A percentile compares a stretch with the other conserved stretches of the same genome.
These are phyloP conservation scores for Diaporthe amygdali DNA, from an alignment of 2,329 filamentous ascomycete species.

Conservation along the genomic window DNA sequence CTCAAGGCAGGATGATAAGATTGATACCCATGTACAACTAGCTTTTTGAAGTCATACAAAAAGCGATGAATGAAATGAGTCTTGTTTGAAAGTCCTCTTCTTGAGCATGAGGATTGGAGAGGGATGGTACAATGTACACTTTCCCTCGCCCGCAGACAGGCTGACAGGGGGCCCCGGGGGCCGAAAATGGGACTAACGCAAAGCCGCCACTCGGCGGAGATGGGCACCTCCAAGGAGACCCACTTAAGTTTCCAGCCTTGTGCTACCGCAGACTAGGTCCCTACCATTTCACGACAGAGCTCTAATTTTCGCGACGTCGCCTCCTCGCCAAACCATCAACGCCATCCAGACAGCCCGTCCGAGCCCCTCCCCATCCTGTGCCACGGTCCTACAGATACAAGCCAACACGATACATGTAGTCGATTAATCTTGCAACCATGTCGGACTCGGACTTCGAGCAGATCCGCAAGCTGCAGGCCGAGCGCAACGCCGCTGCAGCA, in stretches of 20 bases:
- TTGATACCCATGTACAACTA: not conserved
- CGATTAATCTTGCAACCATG: constrained; percentile 51
- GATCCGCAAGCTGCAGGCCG: constrained; percentile 86
- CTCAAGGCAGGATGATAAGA: not conserved
- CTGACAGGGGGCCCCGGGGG: not conserved
- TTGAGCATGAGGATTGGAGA: not conserved
- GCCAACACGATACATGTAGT: constrained; percentile 25
- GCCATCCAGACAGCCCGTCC: not conserved
- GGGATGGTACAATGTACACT: not conserved
- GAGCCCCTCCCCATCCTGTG: not conserved
- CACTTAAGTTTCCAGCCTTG: constrained; percentile 1
- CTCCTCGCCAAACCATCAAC: not conserved
- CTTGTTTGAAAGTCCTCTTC: not conserved
- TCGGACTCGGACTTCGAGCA: constrained; percentile 85
- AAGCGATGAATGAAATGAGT: too few species aligned
- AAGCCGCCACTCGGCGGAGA: not conserved
- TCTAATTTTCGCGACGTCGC: constrained; percentile 15
- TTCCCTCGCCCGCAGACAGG: too few species aligned
- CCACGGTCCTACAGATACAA: not conserved
- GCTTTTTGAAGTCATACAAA: not conserved
- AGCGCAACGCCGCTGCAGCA: constrained; percentile 83
- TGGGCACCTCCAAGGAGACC: not conserved
- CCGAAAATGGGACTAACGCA: not conserved
- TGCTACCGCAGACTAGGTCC: not conserved
- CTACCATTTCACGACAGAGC: constrained; percentile 17